Evolutionary conservation across 2,329 filamentous ascomycete genomes (phyloP).

Genomic region (Albophoma yamanashiensis): DNA sequence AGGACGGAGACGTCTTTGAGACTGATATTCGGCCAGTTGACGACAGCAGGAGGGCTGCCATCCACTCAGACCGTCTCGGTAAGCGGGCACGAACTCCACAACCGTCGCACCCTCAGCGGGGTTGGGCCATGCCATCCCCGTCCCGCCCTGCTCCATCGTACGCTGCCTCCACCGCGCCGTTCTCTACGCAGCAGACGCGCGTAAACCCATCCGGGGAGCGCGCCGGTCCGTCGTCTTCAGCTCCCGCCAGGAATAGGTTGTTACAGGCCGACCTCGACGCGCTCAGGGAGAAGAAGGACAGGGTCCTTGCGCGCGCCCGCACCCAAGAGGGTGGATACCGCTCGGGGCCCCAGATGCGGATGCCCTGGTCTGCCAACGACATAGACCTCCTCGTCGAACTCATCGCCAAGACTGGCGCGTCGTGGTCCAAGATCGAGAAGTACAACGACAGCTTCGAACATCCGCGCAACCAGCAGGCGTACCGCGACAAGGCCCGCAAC

Average conservation of each 20-base stretch:
- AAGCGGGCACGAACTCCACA: neutral
- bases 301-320: neutral
- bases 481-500: constrained; percentile 48
- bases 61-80: neutral
- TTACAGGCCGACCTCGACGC: neutral
- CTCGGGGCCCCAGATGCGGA: constrained; percentile 13
- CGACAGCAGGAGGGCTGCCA: neutral
- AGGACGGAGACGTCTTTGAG: neutral
- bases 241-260: neutral
- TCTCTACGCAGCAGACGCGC: neutral
- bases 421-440: constrained; percentile 22
- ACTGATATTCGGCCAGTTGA: neutral
- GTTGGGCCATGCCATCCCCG: no score
- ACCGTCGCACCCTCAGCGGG: neutral
- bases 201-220: neutral
- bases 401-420: constrained; percentile 19
- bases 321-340: neutral
- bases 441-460: constrained; percentile 26
- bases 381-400: constrained; percentile 27
- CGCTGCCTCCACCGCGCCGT: neutral
- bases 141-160: neutral
- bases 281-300: neutral
- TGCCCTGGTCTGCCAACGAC: constrained; percentile 33
- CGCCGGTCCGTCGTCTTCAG: constrained; percentile 1
- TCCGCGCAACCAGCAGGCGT: constrained; percentile 40